Percentiles rank a stretch among this genome's conserved stretches.
Evolutionary conservation across 345 rosid species (phyloP).

Genomic region (Tarenaya hassleriana): DNA sequence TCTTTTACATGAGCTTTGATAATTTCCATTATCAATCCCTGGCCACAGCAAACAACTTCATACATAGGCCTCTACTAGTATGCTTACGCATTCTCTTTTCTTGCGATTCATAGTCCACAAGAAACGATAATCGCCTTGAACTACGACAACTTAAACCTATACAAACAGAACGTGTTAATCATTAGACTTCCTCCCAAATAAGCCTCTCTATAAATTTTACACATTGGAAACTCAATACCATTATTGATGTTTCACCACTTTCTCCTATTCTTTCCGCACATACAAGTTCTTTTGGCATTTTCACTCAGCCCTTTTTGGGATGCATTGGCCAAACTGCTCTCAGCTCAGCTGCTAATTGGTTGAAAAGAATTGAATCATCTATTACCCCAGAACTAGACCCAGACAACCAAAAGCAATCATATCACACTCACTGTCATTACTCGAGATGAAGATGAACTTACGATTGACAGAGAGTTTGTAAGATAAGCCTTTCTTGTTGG

Average conservation of each 20-base stretch:
- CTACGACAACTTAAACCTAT: neutral
- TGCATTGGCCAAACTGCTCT: neutral
- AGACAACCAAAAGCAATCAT: too few species aligned
- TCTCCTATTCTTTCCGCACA: conserved; percentile 5
- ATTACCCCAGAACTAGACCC: too few species aligned
- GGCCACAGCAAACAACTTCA: too few species aligned
- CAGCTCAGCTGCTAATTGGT: too few species aligned
- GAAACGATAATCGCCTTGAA: conserved; percentile 10
- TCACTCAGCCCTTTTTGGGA: neutral
- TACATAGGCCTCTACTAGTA: too few species aligned
- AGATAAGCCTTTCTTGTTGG: conserved; percentile 52
- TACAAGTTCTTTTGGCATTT: conserved; percentile 3
- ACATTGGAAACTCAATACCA: conserved; percentile 9
- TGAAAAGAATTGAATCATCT: too few species aligned
- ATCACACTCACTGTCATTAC: neutral
- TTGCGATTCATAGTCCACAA: neutral
- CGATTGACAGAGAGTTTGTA: conserved; percentile 71
- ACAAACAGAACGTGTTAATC: conserved; percentile 1
- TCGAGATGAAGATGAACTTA: conserved; percentile 27
- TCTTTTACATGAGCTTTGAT: too few species aligned
- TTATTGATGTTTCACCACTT: conserved; percentile 17
- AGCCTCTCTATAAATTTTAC: neutral
- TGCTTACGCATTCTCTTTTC: too few species aligned
- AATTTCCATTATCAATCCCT: too few species aligned
- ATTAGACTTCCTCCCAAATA: neutral